These are phyloP conservation scores for Pseudognaphalium luteoalbum DNA, from an alignment of 129 eudicot species.

Conservation along the genomic window DNA sequence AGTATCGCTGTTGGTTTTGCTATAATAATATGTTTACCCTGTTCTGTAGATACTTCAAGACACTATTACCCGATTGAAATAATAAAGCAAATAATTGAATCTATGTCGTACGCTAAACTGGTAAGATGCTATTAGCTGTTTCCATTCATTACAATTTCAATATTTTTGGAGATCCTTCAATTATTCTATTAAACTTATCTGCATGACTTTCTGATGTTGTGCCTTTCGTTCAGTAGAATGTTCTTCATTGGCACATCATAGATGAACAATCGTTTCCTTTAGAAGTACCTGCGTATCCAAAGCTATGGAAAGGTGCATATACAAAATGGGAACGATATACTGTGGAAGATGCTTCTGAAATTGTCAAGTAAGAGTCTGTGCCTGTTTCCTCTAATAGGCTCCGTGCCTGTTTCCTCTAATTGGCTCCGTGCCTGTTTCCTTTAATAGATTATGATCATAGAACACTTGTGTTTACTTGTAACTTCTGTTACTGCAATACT, in stretches of 20 bases:
- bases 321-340: conserved; percentile 97
- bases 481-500: neutral
- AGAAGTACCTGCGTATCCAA: conserved; percentile 88
- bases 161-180: neutral
- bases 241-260: conserved; percentile 98
- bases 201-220: conserved; percentile 34
- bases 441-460: neutral
- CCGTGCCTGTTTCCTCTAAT: no score
- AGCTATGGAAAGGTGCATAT: conserved; percentile 91
- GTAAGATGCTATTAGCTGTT: conserved; percentile 48
- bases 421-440: neutral
- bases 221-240: conserved; percentile 86
- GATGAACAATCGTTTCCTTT: conserved; percentile 96
- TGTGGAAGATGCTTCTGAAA: conserved; percentile 82
- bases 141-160: conserved; percentile 14
- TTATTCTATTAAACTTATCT: neutral
- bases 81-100: conserved; percentile 86
- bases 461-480: neutral
- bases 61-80: conserved; percentile 80
- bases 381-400: neutral
- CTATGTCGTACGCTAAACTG: conserved; percentile 96
- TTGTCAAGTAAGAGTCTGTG: conserved; percentile 65
- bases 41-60: conserved; percentile 84
- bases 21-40: conserved; percentile 26
- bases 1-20: conserved; percentile 13